These are phyloP conservation scores for Pelargonium fulgidum DNA, from an alignment of 441 rosid species.

Conservation along the genomic window DNA sequence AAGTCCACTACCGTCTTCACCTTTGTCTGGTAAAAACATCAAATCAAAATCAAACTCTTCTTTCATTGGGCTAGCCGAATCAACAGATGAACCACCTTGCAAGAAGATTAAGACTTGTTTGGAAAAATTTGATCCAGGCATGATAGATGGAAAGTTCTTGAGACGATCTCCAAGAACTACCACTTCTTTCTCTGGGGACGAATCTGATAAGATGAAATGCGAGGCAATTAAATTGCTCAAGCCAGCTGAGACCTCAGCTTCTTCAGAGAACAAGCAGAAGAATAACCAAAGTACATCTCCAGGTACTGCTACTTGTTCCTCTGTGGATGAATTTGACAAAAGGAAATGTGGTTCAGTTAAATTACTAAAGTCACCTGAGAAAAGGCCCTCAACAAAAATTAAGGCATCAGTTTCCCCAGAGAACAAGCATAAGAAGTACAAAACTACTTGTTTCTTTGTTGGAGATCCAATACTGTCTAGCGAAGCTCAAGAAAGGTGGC, in stretches of 20 bases:
- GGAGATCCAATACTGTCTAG: conserved; percentile 69
- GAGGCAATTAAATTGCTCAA: conserved; percentile 14
- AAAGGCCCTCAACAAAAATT: not conserved
- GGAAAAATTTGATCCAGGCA: conserved; percentile 25
- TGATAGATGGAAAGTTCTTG: conserved; percentile 23
- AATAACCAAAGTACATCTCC: conserved; percentile 4
- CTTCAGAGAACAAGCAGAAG: conserved; percentile 21
- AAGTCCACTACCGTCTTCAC: conserved; percentile 5
- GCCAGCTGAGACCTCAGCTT: conserved; percentile 21
- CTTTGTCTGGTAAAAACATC: conserved; percentile 9
- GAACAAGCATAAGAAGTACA: conserved; percentile 9
- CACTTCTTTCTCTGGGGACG: conserved; percentile 18
- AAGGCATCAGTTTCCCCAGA: conserved; percentile 5
- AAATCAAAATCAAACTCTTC: conserved; percentile 20
- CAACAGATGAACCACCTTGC: conserved; percentile 29
- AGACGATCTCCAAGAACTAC: conserved; percentile 23
- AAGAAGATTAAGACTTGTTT: conserved; percentile 29
- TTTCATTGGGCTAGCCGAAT: conserved; percentile 18
- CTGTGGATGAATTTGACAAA: conserved; percentile 4
- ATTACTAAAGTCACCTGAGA: not conserved
- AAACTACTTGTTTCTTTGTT: conserved; percentile 32
- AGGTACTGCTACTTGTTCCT: not conserved
- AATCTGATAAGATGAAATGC: conserved; percentile 18
- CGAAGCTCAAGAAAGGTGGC: conserved; percentile 74
- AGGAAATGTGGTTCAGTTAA: conserved; percentile 4